Conservation (phyloP, 2,329 filamentous ascomycete genomes). For the Sporothrix sp. region DNA sequence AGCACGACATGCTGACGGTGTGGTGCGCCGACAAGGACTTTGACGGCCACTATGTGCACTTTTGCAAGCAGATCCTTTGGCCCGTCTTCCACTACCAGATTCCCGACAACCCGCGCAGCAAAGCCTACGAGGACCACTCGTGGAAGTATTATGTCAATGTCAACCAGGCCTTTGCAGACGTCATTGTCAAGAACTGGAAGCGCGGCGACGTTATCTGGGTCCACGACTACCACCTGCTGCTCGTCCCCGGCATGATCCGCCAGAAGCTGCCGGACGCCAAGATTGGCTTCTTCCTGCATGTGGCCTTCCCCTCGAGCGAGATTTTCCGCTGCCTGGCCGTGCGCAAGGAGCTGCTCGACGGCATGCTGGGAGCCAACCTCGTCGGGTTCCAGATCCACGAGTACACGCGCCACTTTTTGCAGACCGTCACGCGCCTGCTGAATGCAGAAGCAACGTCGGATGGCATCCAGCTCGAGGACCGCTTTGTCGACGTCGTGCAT, state of each 20-base stretch:
- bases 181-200: conserved; percentile 87
- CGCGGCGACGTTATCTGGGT: conserved; percentile 88
- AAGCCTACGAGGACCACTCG: conserved; percentile 93
- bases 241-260: conserved; percentile 82
- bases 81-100: conserved; percentile 98
- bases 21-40: conserved; percentile 87
- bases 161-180: conserved; percentile 87
- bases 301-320: conserved; percentile 90
- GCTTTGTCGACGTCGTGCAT: conserved; percentile 80
- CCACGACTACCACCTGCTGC: conserved; percentile 86
- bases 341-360: conserved; percentile 77
- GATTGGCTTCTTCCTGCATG: conserved; percentile 93
- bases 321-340: conserved; percentile 88
- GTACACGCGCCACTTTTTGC: conserved; percentile 87
- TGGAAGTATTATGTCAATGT: conserved; percentile 91
- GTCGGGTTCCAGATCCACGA: conserved; percentile 91
- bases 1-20: conserved; percentile 74
- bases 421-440: conserved; percentile 86
- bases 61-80: conserved; percentile 97
- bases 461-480: conserved; percentile 82
- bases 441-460: conserved; percentile 83
- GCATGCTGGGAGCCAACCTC: conserved; percentile 86
- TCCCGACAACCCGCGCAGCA: conserved; percentile 95
- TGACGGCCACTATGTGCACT: conserved; percentile 88
- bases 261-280: conserved; percentile 85